Conservation (phyloP, 2,329 filamentous ascomycete genomes). For the Hymenoscyphus fructigenus region DNA sequence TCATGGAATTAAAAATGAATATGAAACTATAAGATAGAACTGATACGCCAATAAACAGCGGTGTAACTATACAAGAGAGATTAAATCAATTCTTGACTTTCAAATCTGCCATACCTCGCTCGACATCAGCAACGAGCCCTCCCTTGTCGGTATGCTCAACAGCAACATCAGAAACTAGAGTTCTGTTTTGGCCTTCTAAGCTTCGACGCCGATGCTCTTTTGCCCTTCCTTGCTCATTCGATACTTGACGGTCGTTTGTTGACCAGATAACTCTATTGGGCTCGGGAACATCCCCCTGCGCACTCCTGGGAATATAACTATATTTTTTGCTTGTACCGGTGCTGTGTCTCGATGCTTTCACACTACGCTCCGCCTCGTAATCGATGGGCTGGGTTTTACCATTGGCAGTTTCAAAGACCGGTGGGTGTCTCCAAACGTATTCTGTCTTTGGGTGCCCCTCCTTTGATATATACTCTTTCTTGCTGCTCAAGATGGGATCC, state of each 20-base stretch:
- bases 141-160: neutral
- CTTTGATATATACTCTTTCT: slow-evolving; percentile 27
- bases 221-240: neutral
- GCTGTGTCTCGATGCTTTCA: neutral
- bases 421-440: slow-evolving; percentile 33
- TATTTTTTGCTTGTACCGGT: neutral
- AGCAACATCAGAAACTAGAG: neutral
- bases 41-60: no score
- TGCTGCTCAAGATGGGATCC: slow-evolving; percentile 27
- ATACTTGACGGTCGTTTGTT: neutral
- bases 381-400: slow-evolving; percentile 20
- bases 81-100: neutral
- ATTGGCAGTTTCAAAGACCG: slow-evolving; percentile 25
- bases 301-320: neutral
- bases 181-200: neutral
- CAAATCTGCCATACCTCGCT: slow-evolving; percentile 1
- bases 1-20: neutral
- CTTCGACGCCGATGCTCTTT: neutral
- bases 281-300: neutral
- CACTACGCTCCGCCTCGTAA: neutral
- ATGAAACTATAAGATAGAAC: no score
- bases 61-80: neutral
- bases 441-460: slow-evolving; percentile 30
- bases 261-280: neutral
- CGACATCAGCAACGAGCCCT: slow-evolving; percentile 4